phyloP scores from a whole-genome alignment of 768 basidiomycete species.

The Tricholoma hemisulphureum region DNA sequence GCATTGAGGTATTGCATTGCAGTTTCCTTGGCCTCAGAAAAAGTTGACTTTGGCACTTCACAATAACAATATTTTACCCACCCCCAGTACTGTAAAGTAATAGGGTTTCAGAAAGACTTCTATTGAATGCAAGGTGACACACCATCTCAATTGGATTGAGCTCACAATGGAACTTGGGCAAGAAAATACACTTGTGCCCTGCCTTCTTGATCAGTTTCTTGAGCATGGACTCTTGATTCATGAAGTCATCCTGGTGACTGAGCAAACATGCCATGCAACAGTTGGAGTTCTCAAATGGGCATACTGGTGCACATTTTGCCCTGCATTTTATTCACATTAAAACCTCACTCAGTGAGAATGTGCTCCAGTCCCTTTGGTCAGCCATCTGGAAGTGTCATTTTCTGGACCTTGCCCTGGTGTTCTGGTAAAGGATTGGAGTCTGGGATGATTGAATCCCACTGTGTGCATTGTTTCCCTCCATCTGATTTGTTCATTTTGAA shows the following conservation, averaged over 20 bases:
- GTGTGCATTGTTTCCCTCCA: constrained; percentile 28
- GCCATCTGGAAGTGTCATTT: constrained; percentile 34
- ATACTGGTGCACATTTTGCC: too few species aligned
- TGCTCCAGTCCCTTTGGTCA: constrained; percentile 33
- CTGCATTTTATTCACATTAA: constrained; percentile 32
- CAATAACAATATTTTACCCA: background rate
- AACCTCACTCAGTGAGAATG: constrained; percentile 39
- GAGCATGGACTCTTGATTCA: too few species aligned
- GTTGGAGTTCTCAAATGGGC: constrained; percentile 5
- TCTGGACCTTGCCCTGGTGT: constrained; percentile 29
- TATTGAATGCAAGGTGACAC: background rate
- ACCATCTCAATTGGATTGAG: constrained; percentile 49
- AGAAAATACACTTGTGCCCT: too few species aligned
- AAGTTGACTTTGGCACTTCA: background rate
- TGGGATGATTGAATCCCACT: constrained; percentile 29
- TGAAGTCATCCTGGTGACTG: constrained; percentile 19
- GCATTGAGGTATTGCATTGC: background rate
- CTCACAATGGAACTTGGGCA: too few species aligned
- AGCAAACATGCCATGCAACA: constrained; percentile 40
- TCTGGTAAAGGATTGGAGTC: constrained; percentile 21
- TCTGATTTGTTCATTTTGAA: constrained; percentile 30
- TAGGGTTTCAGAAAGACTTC: background rate
- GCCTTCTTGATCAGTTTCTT: too few species aligned
- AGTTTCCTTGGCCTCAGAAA: background rate
- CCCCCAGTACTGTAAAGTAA: background rate